Percentiles rank a stretch among this genome's conserved stretches.
Conservation (phyloP, 306 rosid species). For the Chamaecrista fasciculata region DNA sequence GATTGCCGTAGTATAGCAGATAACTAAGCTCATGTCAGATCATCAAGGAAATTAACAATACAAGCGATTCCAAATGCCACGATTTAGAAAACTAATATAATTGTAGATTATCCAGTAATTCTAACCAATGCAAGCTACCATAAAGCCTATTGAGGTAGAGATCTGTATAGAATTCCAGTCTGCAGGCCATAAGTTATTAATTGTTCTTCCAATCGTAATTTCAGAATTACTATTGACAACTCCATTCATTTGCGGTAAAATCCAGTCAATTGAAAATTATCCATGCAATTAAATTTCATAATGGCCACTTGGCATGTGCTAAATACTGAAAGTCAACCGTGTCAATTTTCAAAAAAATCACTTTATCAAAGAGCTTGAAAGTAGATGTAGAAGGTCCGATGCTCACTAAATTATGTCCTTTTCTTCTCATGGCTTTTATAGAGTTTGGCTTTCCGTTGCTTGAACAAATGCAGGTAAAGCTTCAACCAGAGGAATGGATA, state of each 20-base stretch:
- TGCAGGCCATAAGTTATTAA: background rate
- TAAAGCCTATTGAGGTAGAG: background rate
- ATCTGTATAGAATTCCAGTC: background rate
- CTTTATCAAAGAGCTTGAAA: background rate
- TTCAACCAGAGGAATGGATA: conserved; percentile 79
- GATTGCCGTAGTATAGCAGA: background rate
- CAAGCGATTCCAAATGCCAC: background rate
- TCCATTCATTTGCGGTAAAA: conserved; percentile 10
- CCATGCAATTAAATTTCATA: conserved; percentile 29
- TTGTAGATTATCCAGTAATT: background rate
- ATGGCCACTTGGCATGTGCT: conserved; percentile 18
- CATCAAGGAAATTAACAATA: background rate
- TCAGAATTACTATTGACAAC: conserved; percentile 13
- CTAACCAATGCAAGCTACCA: conserved; percentile 2
- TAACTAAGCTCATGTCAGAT: background rate
- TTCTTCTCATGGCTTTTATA: conserved; percentile 51
- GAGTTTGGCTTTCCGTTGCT: conserved; percentile 79
- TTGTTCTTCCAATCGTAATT: background rate
- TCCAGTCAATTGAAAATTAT: background rate
- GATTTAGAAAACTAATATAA: background rate
- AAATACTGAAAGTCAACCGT: background rate
- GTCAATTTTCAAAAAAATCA: background rate
- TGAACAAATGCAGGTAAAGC: conserved; percentile 83
- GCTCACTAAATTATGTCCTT: conserved; percentile 23
- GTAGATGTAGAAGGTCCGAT: conserved; percentile 20